Base-by-base conservation (phyloP, 306 rosid species). In the Spatholobus suberectus region DNA sequence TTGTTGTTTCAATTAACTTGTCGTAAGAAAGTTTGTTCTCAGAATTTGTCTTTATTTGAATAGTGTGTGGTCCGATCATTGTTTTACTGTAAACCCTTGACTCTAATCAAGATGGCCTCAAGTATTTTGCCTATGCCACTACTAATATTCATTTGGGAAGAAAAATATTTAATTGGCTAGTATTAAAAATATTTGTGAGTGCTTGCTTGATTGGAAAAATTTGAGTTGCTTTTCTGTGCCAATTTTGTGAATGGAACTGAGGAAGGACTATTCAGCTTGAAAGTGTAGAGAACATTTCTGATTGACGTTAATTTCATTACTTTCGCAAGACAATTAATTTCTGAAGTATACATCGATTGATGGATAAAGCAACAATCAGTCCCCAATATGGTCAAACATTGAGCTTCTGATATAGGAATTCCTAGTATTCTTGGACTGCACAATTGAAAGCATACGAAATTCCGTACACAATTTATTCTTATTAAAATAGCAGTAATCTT, bases 241-340 rank as follows among this genome's bases (percentile, higher is more conserved):
- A 21, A 37, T 85, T 85, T 49, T 68, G 71, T 47, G 26, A 37
- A 67, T 57, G 67, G 69, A 62, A 27, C 41, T 29, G 21, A 27
- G 41, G 26, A 70, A 85, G 65, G 70, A 54, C 57, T 74, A 37
- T 77, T 78, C 57, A 47, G 63, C 82, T 75, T 68, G 66, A 51
- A 73, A 58, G 51, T 59, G 17, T 40, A n/a, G 70, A 41, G 29
- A 54, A 51, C 20, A 15, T 57, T 34, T 43, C 54, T 77, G 58
- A 34, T 72, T 59, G 78, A 47, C 40, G 47, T 73, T 73, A 62
- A 21, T 70, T 73, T 51, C 43, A 58, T 80, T 75, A 44, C 81
- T 67, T 84, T 17, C 27, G 15, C 55, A 44, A 68, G 24, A 63
- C 46, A 73, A 21, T 52, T 73, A 44, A 23, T 73, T 65, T 79